Evolutionary conservation across 441 rosid species (phyloP).

Genomic region (Jatropha podagrica): DNA sequence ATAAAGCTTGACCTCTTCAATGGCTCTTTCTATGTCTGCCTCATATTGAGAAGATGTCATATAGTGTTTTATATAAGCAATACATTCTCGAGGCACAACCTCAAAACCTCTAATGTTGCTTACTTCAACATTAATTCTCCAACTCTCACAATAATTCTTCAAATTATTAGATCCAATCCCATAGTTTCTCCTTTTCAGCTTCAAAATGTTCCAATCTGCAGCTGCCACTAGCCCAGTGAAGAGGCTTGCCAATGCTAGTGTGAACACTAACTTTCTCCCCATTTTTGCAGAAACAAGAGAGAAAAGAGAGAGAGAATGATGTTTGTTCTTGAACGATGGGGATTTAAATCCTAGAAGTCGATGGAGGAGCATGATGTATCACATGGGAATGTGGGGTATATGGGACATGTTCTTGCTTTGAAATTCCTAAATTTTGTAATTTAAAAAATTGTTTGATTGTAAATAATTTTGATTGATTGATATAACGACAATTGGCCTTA

Average conservation of each 20-base stretch:
- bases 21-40: slow-evolving; percentile 55
- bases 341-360: background rate
- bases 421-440: slow-evolving; percentile 15
- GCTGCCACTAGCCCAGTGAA: slow-evolving; percentile 36
- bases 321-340: background rate
- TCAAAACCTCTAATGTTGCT: slow-evolving; percentile 71
- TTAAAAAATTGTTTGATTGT: background rate
- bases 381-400: slow-evolving; percentile 17
- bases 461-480: slow-evolving; percentile 13
- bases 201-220: slow-evolving; percentile 75
- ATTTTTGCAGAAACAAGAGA: slow-evolving; percentile 19
- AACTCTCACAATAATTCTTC: slow-evolving; percentile 75
- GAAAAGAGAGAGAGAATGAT: background rate
- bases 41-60: slow-evolving; percentile 58
- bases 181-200: slow-evolving; percentile 24
- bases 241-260: slow-evolving; percentile 37
- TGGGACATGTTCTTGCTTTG: background rate
- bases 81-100: slow-evolving; percentile 70
- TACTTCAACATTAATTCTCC: slow-evolving; percentile 84
- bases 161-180: slow-evolving; percentile 22
- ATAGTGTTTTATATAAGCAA: slow-evolving; percentile 58
- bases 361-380: slow-evolving; percentile 1
- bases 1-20: slow-evolving; percentile 51
- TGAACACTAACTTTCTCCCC: slow-evolving; percentile 33
- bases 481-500: slow-evolving; percentile 10